These are phyloP conservation scores for Starmerella lactis-condensi DNA, from an alignment of 805 yeast genomes.

Conservation along the genomic window DNA sequence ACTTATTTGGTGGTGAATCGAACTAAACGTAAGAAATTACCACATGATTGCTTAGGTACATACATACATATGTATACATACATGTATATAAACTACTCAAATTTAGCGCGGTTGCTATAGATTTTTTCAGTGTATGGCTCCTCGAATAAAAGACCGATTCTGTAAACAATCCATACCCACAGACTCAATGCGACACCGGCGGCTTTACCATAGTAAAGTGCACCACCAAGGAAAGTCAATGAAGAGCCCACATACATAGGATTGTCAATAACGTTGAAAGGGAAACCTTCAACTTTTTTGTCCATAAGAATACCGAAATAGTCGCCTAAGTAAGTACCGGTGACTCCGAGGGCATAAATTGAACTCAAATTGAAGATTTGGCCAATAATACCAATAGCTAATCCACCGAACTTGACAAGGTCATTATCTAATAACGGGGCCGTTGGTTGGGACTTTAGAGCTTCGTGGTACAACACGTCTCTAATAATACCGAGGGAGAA, in stretches of 20 bases:
- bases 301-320: conserved; percentile 92
- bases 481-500: conserved; percentile 71
- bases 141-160: conserved; percentile 68
- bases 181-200: conserved; percentile 61
- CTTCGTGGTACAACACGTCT: conserved; percentile 51
- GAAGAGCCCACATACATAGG: conserved; percentile 96
- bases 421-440: conserved; percentile 32
- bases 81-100: no score
- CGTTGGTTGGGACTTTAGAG: conserved; percentile 53
- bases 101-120: conserved; percentile 63
- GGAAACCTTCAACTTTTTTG: conserved; percentile 76
- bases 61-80: no score
- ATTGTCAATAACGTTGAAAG: conserved; percentile 75
- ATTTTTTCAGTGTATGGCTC: conserved; percentile 92
- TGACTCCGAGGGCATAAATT: conserved; percentile 83
- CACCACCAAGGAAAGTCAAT: conserved; percentile 76
- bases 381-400: conserved; percentile 42
- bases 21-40: no score
- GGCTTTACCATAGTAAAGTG: conserved; percentile 74
- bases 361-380: conserved; percentile 64
- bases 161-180: conserved; percentile 65
- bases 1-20: no score
- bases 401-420: conserved; percentile 34
- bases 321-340: conserved; percentile 94
- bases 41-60: no score